Conservation (phyloP, 495 filamentous ascomycete species). For the Neurospora sp. region DNA sequence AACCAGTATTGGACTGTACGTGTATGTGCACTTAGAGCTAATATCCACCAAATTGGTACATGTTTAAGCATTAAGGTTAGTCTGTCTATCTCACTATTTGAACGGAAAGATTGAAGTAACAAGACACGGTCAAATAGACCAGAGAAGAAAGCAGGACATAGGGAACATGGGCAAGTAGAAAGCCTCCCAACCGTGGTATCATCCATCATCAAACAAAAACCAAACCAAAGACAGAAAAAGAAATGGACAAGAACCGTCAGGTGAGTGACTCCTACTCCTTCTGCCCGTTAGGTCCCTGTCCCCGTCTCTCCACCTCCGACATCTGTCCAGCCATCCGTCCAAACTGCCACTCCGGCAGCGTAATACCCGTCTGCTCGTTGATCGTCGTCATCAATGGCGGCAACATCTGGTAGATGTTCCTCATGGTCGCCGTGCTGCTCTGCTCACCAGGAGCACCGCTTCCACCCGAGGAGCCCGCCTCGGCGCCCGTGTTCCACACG, state of each 20-base stretch:
- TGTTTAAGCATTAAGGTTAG: background rate
- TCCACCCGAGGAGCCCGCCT: slow-evolving; percentile 21
- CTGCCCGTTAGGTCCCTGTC: background rate
- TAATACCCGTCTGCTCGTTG: slow-evolving; percentile 73
- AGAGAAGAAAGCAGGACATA: no score
- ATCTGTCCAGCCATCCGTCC: slow-evolving; percentile 31
- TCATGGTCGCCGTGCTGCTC: slow-evolving; percentile 28
- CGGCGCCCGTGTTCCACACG: slow-evolving; percentile 69
- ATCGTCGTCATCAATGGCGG: slow-evolving; percentile 73
- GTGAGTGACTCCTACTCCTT: background rate
- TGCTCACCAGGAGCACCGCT: slow-evolving; percentile 18
- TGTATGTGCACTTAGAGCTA: no score
- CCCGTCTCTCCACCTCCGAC: slow-evolving; percentile 12
- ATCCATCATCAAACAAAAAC: background rate
- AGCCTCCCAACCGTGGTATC: background rate
- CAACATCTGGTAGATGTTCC: slow-evolving; percentile 61
- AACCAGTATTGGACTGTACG: no score
- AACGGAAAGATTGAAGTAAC: background rate
- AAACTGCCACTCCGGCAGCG: slow-evolving; percentile 62
- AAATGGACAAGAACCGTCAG: background rate
- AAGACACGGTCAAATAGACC: background rate
- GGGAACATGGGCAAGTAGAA: background rate
- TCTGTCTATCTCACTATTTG: background rate
- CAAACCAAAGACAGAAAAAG: background rate
- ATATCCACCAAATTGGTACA: background rate